Base-by-base conservation (phyloP, 805 yeast species). In the Starmerella bacillaris region DNA sequence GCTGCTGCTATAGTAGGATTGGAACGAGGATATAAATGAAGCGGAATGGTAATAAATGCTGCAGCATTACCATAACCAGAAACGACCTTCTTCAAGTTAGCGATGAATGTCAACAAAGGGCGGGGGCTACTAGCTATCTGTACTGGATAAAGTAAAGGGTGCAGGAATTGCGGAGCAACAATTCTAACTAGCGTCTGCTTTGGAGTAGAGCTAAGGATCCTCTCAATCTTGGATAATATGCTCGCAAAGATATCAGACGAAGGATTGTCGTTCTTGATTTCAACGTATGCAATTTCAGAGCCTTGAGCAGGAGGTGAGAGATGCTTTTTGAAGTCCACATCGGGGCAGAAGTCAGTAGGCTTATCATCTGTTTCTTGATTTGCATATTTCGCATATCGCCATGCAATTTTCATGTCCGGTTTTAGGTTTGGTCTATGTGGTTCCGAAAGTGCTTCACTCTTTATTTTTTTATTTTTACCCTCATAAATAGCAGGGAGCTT, bases 371-470 rank as follows among this genome's bases (percentile, higher is more conserved):
- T 29, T 14, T 35, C 11, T 15, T 44, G 54, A 14, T 16, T 44
- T 52, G 35, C 49, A 46, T 37, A 44, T 30, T 36, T 62, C 0
- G 86, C 89, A 50, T 84, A 84, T 48, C 95, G 68, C 96, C 96
- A 84, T 1, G 96, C 95, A 45, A 84, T 84, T 51, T 74, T 78
- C 65, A 84, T 59, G 11, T 24, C 17, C 16, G 6, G 9, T 6
- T 9, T 7, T 30, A 34, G 2, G 70, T 55, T 47, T 76, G 50
- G 49, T 86, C 45, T 71, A 66, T 49, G 77, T 78, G 4, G 73
- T 53, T 3, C 58, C 59, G 33, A 69, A 64, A 21, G 64, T 52
- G 1, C 83, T n/a, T 22, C 26, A 22, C n/a, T 22, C 16, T 7
- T 80, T n/a, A n/a, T n/a, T n/a, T n/a, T n/a, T n/a, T n/a, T n/a